Evolutionary conservation across 1,284 basidiomycete genomes (phyloP), one percentile per base, ranked within the genome.

Genomic region (Melampsora americana): DNA sequence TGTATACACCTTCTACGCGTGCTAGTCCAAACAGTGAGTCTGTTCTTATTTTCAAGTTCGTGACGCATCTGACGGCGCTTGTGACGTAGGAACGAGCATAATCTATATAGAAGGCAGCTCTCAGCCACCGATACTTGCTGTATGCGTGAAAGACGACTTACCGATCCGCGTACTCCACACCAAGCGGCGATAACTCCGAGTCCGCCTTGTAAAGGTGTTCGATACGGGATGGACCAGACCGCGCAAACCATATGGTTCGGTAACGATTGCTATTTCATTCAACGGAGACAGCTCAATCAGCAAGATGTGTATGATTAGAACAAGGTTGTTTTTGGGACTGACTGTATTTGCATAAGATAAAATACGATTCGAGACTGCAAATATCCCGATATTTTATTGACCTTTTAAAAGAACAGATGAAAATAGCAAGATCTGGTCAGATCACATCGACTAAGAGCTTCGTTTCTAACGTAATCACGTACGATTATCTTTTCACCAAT

Each of bases 201-300:
- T 99, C 95, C 35, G 95, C 95, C 84, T 96, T 97, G 86, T 95
- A 99, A 4, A 95, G 96, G 83, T 99, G 96, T 82, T 99, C 96
- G 79, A 98, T 95, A 76, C 97, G 87, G 6, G 73, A 76, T 35
- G 73, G 73, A 0, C 73, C 73, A 0, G 66, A 76, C 53, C 60
- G 66, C 20, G 73, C 73, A 44, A 76, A 76, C 73, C 73, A 76
- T 16, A 76, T 76, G 26, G 73, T 76, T 18, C 73, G 66, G 56
- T 76, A 76, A 32, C 14, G 60, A 23, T 76, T 76, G n/a, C 73
- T 76, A n/a, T 50, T 23, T 53, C 50, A 53, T 26, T 26, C 50
- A 53, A 53, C 18, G 16, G 7, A 6, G 6, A 20, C 50, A n/a
- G 46, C 23, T 46, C 18, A 35, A 28, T n/a, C 28, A 66, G 5